Conservation (phyloP, 371 early-diverging fungal species). For the Mortierella polycephala region DNA sequence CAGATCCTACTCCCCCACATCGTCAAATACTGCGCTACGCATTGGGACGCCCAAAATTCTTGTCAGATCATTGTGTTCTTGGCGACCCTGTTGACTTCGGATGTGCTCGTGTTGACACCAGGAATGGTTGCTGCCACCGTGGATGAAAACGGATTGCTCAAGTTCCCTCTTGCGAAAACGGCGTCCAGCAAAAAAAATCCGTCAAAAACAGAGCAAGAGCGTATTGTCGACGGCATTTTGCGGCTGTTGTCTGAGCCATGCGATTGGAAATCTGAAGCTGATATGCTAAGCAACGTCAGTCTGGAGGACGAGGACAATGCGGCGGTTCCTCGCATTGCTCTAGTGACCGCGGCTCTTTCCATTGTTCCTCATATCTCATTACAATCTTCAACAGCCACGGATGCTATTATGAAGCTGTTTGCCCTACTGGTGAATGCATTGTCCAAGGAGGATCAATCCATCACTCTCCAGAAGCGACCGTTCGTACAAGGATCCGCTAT, state of each 20-base stretch:
- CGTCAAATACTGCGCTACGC: slow-evolving; percentile 61
- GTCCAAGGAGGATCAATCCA: slow-evolving; percentile 39
- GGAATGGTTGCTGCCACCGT: slow-evolving; percentile 65
- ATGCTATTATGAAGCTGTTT: slow-evolving; percentile 56
- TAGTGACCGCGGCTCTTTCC: slow-evolving; percentile 61
- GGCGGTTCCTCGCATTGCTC: slow-evolving; percentile 44
- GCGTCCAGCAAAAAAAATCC: slow-evolving; percentile 24
- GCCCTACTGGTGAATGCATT: slow-evolving; percentile 56
- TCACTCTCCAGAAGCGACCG: slow-evolving; percentile 53
- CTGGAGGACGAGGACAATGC: slow-evolving; percentile 44
- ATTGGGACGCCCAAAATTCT: slow-evolving; percentile 54
- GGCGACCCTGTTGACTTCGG: slow-evolving; percentile 61
- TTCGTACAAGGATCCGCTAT: slow-evolving; percentile 65
- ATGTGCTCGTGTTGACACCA: slow-evolving; percentile 56
- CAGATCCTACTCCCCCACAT: slow-evolving; percentile 77
- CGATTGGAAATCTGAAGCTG: slow-evolving; percentile 67
- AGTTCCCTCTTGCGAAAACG: slow-evolving; percentile 57
- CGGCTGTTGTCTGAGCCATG: slow-evolving; percentile 52
- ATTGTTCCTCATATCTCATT: slow-evolving; percentile 66
- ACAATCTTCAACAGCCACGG: slow-evolving; percentile 51
- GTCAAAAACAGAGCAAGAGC: slow-evolving; percentile 20
- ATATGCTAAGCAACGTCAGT: slow-evolving; percentile 57
- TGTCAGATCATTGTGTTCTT: slow-evolving; percentile 66
- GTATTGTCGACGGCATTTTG: slow-evolving; percentile 56
- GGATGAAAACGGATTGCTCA: slow-evolving; percentile 65